Evolutionary conservation across 2,329 filamentous ascomycete genomes (phyloP).

Genomic region (Capronia coronata): DNA sequence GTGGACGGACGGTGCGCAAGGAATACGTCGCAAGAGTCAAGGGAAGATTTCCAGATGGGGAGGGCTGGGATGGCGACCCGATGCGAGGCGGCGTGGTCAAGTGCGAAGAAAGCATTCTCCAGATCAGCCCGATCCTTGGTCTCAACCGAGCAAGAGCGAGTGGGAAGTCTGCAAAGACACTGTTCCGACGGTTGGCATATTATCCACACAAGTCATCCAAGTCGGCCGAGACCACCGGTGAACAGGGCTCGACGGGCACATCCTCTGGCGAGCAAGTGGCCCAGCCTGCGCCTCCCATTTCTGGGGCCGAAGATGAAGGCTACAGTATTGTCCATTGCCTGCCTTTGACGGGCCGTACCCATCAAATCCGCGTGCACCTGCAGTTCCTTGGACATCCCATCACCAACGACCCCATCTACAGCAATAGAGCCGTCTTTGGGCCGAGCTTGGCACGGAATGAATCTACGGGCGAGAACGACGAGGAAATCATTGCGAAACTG

Average conservation of each 20-base stretch:
- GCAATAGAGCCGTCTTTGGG: conserved; percentile 88
- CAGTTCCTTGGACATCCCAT: conserved; percentile 94
- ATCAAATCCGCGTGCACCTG: conserved; percentile 89
- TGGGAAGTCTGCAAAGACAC: conserved; percentile 80
- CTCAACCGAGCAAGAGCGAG: conserved; percentile 90
- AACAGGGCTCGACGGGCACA: neutral
- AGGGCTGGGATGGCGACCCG: conserved; percentile 23
- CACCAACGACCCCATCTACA: conserved; percentile 95
- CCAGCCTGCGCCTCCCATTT: conserved; percentile 32
- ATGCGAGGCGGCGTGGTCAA: conserved; percentile 59
- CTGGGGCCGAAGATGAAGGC: conserved; percentile 52
- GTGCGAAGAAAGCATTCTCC: conserved; percentile 87
- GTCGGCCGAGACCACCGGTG: neutral
- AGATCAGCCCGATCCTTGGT: conserved; percentile 90
- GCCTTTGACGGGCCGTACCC: conserved; percentile 86
- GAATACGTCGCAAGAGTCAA: conserved; percentile 91
- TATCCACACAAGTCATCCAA: conserved; percentile 52
- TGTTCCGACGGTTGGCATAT: conserved; percentile 89
- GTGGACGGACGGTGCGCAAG: conserved; percentile 76
- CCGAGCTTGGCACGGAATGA: conserved; percentile 65
- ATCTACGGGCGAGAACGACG: conserved; percentile 65
- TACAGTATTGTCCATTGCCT: conserved; percentile 94
- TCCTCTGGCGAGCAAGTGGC: conserved; percentile 14
- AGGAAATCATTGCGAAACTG: conserved; percentile 80
- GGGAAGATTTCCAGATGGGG: conserved; percentile 76